Base-by-base conservation (phyloP, 2,329 filamentous ascomycete genomes). In the Fusarium pilosicola region DNA sequence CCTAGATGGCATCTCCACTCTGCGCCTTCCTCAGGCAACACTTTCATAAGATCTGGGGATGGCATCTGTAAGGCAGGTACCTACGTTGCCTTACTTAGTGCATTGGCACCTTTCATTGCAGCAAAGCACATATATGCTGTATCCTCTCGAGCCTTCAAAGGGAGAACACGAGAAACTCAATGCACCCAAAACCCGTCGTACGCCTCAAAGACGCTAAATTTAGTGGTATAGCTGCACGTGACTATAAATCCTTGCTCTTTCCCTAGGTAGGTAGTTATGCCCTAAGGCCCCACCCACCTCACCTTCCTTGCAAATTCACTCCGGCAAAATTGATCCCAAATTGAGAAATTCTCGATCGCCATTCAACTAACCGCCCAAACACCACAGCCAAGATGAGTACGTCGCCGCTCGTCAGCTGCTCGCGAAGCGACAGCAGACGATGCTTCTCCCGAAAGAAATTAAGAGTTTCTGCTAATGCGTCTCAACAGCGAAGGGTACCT, bases 331-430 rank as follows among this genome's bases (percentile, higher is more conserved):
- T 81, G 77, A 74, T 73, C 75, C 75, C 77, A 80, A 78, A 74
- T 78, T 77, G 79, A 79, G 78, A 81, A 82, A 79, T 79, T 77
- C 77, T 79, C 74, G 76, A 79, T 79, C 79, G 80, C 80, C 81
- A 80, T 77, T 79, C 79, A 80, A 82, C 81, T 78, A 81, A 82
- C 81, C 80, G 80, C 74, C 80, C 77, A 81, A 81, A 78, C 78
- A 83, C 79, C 79, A 85, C 84, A 84, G 86, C 82, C 86, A 88
- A 88, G 85, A 88, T 88, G 87, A 88, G 87, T 88, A 88, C 80
- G 87, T 88, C 65, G 68, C 73, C 57, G 67, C 65, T 68, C 48
- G 64, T 63, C 62, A 49, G 61, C 65, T 70, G 61, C 54, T 73
- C 55, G 65, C 55, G 49, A 69, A 61, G 51, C 49, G 48, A 70